These are phyloP conservation scores for Fusarium piperis DNA, from an alignment of 2,329 filamentous ascomycete species.

Conservation along the genomic window DNA sequence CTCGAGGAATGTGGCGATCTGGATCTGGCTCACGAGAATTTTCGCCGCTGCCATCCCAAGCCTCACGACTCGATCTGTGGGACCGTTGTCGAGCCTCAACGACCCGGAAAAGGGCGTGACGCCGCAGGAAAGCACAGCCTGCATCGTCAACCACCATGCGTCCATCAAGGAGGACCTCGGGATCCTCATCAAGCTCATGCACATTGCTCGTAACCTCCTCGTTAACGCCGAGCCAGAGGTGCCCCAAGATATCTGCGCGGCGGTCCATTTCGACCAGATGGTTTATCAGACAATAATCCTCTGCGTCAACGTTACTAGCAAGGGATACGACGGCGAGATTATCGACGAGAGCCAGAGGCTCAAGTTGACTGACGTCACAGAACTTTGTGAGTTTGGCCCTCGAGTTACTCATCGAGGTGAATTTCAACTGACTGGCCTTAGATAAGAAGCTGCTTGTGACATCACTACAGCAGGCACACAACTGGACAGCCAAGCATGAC, in stretches of 20 bases:
- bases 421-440: constrained; percentile 41
- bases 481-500: constrained; percentile 76
- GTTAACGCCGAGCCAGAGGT: constrained; percentile 72
- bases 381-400: constrained; percentile 64
- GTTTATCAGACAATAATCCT: constrained; percentile 73
- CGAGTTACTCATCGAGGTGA: not conserved
- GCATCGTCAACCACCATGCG: constrained; percentile 71
- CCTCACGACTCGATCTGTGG: constrained; percentile 68
- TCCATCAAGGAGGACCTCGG: constrained; percentile 70
- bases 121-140: constrained; percentile 69
- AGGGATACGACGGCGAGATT: constrained; percentile 72
- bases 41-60: constrained; percentile 70
- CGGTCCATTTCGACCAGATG: constrained; percentile 72
- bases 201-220: constrained; percentile 71
- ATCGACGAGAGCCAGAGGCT: constrained; percentile 66
- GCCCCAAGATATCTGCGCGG: constrained; percentile 72
- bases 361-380: constrained; percentile 70
- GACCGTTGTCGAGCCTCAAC: constrained; percentile 62
- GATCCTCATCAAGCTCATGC: constrained; percentile 73
- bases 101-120: constrained; percentile 66
- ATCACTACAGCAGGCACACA: constrained; percentile 72
- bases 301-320: constrained; percentile 73
- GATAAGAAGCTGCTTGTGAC: constrained; percentile 75
- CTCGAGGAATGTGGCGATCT: constrained; percentile 71
- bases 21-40: constrained; percentile 71